A percentile compares a stretch with the other conserved stretches of the same genome.
phyloP scores from a whole-genome alignment of 1,139 yeast species.

The Yamadazyma sp. region DNA sequence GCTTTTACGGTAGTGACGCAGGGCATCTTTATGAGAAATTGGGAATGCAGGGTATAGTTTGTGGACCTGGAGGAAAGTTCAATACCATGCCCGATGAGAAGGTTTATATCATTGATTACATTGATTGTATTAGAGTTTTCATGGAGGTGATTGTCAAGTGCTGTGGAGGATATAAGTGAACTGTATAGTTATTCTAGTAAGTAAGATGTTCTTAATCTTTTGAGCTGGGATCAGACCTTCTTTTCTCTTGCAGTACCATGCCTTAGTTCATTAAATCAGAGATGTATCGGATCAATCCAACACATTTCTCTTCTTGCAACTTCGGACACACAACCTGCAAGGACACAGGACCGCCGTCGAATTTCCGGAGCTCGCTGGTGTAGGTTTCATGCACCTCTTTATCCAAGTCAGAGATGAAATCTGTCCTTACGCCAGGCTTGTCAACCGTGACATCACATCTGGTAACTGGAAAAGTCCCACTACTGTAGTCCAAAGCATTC shows the following conservation, averaged over 20 bases:
- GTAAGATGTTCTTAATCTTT: too few relatives aligned
- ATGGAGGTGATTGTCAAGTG: conserved; percentile 14
- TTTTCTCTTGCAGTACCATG: too few relatives aligned
- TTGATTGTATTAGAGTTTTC: conserved; percentile 14
- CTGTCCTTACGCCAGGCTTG: conserved; percentile 6
- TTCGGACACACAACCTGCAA: conserved; percentile 14
- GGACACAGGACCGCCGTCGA: conserved; percentile 15
- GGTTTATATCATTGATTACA: conserved; percentile 15
- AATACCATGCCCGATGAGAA: conserved; percentile 17
- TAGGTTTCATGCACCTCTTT: conserved; percentile 11
- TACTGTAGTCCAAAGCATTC: conserved; percentile 16
- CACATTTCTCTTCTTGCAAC: conserved; percentile 15
- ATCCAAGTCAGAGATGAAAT: conserved; percentile 12
- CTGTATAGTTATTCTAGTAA: too few relatives aligned
- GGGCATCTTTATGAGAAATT: conserved; percentile 25
- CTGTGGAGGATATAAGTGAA: conserved; percentile 16
- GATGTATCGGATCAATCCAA: conserved; percentile 8
- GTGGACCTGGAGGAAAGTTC: conserved; percentile 17
- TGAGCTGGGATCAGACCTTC: too few relatives aligned
- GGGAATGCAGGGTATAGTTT: conserved; percentile 18
- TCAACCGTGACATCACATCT: conserved; percentile 13
- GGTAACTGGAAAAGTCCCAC: conserved; percentile 16
- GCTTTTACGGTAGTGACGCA: conserved; percentile 27
- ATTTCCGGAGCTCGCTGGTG: conserved; percentile 8
- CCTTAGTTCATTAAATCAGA: conserved; percentile 2